These are phyloP conservation scores for Chalciporus sphaerocephalus DNA, from an alignment of 768 basidiomycete species.

Conservation along the genomic window DNA sequence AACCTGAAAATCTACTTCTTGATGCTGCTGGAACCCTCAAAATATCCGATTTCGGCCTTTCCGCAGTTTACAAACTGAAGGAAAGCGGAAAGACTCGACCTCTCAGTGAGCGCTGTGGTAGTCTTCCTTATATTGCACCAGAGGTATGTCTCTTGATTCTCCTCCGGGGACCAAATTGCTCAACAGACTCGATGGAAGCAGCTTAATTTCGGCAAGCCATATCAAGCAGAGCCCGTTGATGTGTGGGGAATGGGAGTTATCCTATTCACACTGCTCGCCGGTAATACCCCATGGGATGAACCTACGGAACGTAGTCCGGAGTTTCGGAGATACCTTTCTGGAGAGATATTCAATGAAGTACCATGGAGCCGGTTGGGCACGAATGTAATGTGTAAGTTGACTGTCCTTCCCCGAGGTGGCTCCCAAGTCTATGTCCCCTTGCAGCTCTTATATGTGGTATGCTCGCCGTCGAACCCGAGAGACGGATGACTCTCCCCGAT, in stretches of 20 bases:
- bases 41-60: slow-evolving; percentile 93
- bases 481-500: slow-evolving; percentile 61
- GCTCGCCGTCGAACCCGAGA: slow-evolving; percentile 62
- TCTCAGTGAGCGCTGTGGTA: slow-evolving; percentile 83
- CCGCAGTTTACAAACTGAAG: slow-evolving; percentile 84
- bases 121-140: slow-evolving; percentile 90
- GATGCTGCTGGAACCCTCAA: slow-evolving; percentile 82
- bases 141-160: slow-evolving; percentile 53
- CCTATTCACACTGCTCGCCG: slow-evolving; percentile 82
- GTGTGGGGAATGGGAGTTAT: slow-evolving; percentile 97
- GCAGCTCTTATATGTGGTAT: slow-evolving; percentile 74
- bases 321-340: slow-evolving; percentile 68
- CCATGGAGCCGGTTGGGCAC: slow-evolving; percentile 74
- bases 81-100: slow-evolving; percentile 69
- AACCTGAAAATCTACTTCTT: slow-evolving; percentile 92
- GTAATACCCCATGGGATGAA: slow-evolving; percentile 98
- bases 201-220: slow-evolving; percentile 65
- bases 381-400: slow-evolving; percentile 56
- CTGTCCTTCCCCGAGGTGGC: background rate
- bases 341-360: slow-evolving; percentile 63
- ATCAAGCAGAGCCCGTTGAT: slow-evolving; percentile 90
- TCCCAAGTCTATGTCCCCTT: slow-evolving; percentile 4
- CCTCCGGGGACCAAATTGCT: background rate
- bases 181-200: slow-evolving; percentile 24
- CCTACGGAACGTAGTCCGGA: slow-evolving; percentile 78